Evolutionary conservation across 1,139 yeast species (phyloP).

Genomic region (Chernovozyma aurita): DNA sequence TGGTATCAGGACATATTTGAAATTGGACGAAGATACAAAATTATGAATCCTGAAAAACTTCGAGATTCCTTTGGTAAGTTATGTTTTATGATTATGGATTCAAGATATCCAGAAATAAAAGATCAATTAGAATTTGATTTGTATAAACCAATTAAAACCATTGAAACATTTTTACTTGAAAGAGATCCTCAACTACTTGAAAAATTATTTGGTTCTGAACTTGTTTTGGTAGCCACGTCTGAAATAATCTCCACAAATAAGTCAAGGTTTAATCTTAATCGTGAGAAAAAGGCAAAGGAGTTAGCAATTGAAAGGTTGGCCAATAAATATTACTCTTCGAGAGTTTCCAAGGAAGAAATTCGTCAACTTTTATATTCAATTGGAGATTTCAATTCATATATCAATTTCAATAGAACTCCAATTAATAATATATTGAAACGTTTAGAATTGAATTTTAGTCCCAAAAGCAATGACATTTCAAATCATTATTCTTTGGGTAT

Average conservation of each 20-base stretch:
- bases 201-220: conserved; percentile 49
- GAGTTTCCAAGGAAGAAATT: conserved; percentile 50
- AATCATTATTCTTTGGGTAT: conserved; percentile 52
- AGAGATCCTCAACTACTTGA: conserved; percentile 16
- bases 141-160: conserved; percentile 64
- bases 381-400: conserved; percentile 69
- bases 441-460: conserved; percentile 42
- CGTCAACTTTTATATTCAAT: conserved; percentile 66
- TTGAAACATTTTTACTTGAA: conserved; percentile 39
- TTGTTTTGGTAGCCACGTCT: conserved; percentile 56
- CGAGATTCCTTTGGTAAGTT: conserved; percentile 70
- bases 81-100: conserved; percentile 79
- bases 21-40: conserved; percentile 70
- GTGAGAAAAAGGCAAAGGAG: conserved; percentile 59
- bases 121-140: conserved; percentile 68
- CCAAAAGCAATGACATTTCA: conserved; percentile 26
- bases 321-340: conserved; percentile 28
- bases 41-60: conserved; percentile 77
- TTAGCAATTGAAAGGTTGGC: conserved; percentile 56
- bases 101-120: conserved; percentile 61
- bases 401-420: conserved; percentile 64
- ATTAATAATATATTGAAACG: conserved; percentile 54
- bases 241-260: conserved; percentile 55
- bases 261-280: conserved; percentile 45
- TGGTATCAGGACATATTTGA: conserved; percentile 69